A percentile compares a stretch with the other conserved stretches of the same genome.
Conservation (phyloP, 805 yeast genomes). For the Candida odintsovae region DNA sequence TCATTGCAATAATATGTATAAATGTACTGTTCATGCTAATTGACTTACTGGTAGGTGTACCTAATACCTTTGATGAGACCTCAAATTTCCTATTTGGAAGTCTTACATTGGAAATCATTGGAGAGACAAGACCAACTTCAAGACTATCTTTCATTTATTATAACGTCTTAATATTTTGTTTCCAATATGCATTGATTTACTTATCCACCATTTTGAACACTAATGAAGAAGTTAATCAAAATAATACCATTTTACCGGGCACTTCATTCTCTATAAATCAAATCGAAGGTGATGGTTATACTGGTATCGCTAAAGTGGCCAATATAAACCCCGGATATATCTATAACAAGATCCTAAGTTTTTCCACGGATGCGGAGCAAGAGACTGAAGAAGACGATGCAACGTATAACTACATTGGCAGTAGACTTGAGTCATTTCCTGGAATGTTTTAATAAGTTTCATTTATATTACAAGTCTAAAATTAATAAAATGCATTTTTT, state of each 20-base stretch:
- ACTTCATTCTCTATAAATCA: constrained; percentile 17
- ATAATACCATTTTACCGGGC: constrained; percentile 24
- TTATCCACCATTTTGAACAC: constrained; percentile 28
- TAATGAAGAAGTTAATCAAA: constrained; percentile 20
- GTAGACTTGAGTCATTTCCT: constrained; percentile 1
- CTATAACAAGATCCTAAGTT: constrained; percentile 18
- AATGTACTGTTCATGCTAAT: constrained; percentile 26
- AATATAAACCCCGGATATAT: constrained; percentile 29
- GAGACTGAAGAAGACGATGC: constrained; percentile 1
- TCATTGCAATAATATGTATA: constrained; percentile 20
- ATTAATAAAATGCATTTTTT: not conserved
- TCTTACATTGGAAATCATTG: constrained; percentile 39
- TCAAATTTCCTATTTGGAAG: constrained; percentile 28
- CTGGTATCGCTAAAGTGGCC: constrained; percentile 34
- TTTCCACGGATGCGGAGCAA: constrained; percentile 4
- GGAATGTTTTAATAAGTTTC: not conserved
- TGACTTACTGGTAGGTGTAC: constrained; percentile 31
- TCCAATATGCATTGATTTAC: constrained; percentile 28
- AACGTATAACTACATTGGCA: constrained; percentile 5
- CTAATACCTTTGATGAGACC: constrained; percentile 15
- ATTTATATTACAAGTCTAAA: not conserved
- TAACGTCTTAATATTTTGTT: constrained; percentile 26
- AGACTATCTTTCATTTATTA: constrained; percentile 21
- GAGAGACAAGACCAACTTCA: constrained; percentile 34
- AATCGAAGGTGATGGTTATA: constrained; percentile 37